Evolutionary conservation across 2,329 filamentous ascomycete species (phyloP).

Genomic region (Didymella pomorum): DNA sequence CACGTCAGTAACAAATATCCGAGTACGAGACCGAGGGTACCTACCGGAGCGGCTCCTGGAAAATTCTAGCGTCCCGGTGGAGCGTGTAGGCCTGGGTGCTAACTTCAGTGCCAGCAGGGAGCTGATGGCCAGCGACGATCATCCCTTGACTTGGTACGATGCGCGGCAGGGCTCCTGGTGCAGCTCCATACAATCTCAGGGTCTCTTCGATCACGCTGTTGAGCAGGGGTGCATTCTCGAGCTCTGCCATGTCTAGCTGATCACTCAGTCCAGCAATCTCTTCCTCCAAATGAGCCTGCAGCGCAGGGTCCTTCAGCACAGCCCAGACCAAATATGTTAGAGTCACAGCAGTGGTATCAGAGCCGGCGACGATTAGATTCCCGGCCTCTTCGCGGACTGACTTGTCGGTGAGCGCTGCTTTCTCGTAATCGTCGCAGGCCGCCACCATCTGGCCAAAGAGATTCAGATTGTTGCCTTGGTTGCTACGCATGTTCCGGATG

Average conservation of each 20-base stretch:
- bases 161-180: slow-evolving; percentile 47
- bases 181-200: slow-evolving; percentile 49
- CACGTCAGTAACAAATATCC: slow-evolving; percentile 1
- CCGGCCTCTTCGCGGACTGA: slow-evolving; percentile 42
- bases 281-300: slow-evolving; percentile 34
- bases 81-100: slow-evolving; percentile 51
- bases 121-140: slow-evolving; percentile 46
- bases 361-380: slow-evolving; percentile 45
- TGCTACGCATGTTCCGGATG: slow-evolving; percentile 29
- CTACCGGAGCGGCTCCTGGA: slow-evolving; percentile 33
- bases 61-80: slow-evolving; percentile 45
- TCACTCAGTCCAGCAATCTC: slow-evolving; percentile 32
- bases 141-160: slow-evolving; percentile 46
- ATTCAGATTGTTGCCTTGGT: slow-evolving; percentile 24
- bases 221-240: slow-evolving; percentile 42
- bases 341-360: slow-evolving; percentile 47
- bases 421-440: slow-evolving; percentile 33
- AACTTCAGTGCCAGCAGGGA: slow-evolving; percentile 49
- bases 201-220: slow-evolving; percentile 52
- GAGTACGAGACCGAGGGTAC: slow-evolving; percentile 6
- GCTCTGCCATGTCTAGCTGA: slow-evolving; percentile 32
- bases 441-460: slow-evolving; percentile 28
- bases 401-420: slow-evolving; percentile 33
- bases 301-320: slow-evolving; percentile 32
- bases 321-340: slow-evolving; percentile 49